Evolutionary conservation across 805 yeast genomes (phyloP), one percentile per base, ranked within the genome.

Genomic region (Candida sphagnicola): DNA sequence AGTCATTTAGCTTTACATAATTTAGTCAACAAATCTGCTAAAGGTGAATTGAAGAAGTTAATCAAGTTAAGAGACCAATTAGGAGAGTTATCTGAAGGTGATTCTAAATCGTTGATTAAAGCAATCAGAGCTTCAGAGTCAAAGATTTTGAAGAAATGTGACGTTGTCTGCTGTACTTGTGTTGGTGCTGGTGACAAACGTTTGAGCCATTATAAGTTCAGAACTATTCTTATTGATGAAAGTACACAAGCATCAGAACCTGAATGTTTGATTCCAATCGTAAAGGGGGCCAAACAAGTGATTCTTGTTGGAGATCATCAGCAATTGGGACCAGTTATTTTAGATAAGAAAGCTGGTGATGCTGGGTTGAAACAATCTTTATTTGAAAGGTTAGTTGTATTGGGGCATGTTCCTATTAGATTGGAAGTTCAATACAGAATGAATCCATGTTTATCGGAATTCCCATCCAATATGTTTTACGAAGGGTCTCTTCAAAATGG

Each of bases 191-290:
- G 90, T 39, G 95, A 86, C 59, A 61, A 50, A 38, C 69, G 95
- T 46, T 64, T 91, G 30, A 58, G 62, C 4, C 51, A 56, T 8
- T 57, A 78, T 42, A 67, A 70, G 33, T 90, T 90, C 61, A 72
- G 86, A 49, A 77, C 91, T 0, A 95, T 88, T 2, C 69, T 90
- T 43, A 85, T 90, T 43, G 98, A 90, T 62, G 98, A 90, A 65
- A 81, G 88, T 53, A 88, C 97, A 0, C 97, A 91, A 63, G 91
- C 96, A 2, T 77, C 91, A 0, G 98, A 90, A 59, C 96, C 96
- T 1, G 96, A 89, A 59, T 79, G 85, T 51, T 70, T 90, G 51
- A 87, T 90, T 47, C 96, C 98, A 10, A 77, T 90, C 28, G 88
- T 84, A 2, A 84, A 82, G 48, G 96, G 96, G 18, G 89, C 95